Evolutionary conservation across 2,329 filamentous ascomycete species (phyloP).

Genomic region (Sordariomycetes sp.): DNA sequence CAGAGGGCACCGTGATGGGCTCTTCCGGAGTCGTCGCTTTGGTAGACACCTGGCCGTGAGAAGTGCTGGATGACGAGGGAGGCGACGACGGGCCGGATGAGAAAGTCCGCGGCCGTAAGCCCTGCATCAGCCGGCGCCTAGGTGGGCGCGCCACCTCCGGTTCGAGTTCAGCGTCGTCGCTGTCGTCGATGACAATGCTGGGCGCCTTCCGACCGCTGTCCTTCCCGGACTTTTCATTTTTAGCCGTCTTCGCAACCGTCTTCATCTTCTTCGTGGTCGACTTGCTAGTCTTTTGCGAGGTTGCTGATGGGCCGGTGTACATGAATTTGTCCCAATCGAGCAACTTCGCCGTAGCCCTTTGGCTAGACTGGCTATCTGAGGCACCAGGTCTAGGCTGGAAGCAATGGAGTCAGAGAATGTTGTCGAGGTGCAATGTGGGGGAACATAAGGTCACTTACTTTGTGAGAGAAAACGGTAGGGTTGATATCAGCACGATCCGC

Average conservation of each 20-base stretch:
- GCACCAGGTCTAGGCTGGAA: background rate
- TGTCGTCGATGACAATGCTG: background rate
- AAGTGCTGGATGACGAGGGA: background rate
- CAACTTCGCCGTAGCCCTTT: conserved; percentile 1
- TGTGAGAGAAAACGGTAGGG: conserved; percentile 37
- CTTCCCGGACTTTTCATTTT: background rate
- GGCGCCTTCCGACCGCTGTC: background rate
- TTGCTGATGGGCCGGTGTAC: background rate
- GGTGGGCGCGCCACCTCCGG: background rate
- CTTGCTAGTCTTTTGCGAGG: background rate
- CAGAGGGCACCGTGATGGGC: background rate
- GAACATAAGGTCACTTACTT: background rate
- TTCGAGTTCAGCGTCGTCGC: background rate
- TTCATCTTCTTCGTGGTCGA: background rate
- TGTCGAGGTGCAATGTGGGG: background rate
- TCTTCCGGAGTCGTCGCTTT: conserved; percentile 3
- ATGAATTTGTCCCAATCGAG: conserved; percentile 1
- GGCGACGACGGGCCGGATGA: background rate
- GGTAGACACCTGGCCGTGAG: background rate
- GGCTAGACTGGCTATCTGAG: background rate
- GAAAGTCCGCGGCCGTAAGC: conserved; percentile 4
- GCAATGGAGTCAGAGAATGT: background rate
- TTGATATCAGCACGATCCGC: conserved; percentile 47
- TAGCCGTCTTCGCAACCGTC: background rate
- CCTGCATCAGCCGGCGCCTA: conserved; percentile 8